phyloP scores from a whole-genome alignment of 768 basidiomycete species.

The Amanita rimosa region DNA sequence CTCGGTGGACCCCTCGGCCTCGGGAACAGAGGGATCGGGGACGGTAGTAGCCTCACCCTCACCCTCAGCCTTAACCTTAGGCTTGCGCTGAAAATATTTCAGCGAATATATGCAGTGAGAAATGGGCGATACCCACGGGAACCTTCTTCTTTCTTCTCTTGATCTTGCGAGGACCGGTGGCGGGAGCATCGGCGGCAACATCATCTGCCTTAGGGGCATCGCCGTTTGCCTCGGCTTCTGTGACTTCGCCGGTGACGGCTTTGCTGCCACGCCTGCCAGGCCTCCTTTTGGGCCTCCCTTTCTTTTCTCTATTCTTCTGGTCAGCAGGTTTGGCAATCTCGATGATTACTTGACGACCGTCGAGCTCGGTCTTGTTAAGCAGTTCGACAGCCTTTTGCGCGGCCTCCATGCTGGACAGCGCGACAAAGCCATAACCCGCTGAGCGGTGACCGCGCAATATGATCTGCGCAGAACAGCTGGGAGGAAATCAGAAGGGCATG shows the following conservation, averaged over 20 bases:
- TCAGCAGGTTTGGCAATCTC: constrained; percentile 89
- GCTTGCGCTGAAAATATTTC: constrained; percentile 37
- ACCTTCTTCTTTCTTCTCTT: constrained; percentile 80
- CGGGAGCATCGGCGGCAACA: constrained; percentile 38
- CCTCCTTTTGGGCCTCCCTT: constrained; percentile 67
- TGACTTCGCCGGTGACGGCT: constrained; percentile 81
- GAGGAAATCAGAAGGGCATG: constrained; percentile 10
- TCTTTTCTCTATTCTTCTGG: constrained; percentile 76
- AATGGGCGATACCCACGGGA: constrained; percentile 30
- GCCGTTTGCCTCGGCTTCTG: constrained; percentile 82
- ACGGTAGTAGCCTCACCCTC: constrained; percentile 17
- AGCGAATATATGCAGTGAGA: constrained; percentile 11
- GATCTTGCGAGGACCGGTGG: constrained; percentile 64
- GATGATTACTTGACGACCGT: constrained; percentile 80
- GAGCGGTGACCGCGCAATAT: constrained; percentile 79
- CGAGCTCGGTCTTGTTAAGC: constrained; percentile 84
- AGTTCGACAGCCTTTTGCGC: constrained; percentile 77
- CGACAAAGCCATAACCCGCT: constrained; percentile 90
- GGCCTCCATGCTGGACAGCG: constrained; percentile 69
- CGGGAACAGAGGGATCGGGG: constrained; percentile 22
- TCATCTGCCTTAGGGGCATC: constrained; percentile 51
- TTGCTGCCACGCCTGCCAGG: constrained; percentile 80
- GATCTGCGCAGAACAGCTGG: constrained; percentile 73
- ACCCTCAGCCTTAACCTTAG: constrained; percentile 32
- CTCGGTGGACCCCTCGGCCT: constrained; percentile 25